phyloP scores from a whole-genome alignment of 1,284 basidiomycete species.

The Abortiporus biennis region DNA sequence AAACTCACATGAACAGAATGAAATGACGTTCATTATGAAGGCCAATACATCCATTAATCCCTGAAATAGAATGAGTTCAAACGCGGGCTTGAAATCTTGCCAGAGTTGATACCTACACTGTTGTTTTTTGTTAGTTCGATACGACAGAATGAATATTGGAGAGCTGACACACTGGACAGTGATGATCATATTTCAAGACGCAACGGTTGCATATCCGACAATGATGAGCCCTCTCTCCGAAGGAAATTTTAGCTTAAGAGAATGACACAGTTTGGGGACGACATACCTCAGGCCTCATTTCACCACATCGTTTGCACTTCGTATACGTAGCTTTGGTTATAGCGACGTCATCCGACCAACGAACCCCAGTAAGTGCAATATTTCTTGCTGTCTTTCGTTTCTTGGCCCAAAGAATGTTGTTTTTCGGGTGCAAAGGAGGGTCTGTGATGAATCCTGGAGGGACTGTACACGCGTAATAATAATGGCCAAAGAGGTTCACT shows the following conservation, averaged over 20 bases:
- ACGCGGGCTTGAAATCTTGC: slow-evolving; percentile 1
- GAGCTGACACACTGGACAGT: slow-evolving; percentile 83
- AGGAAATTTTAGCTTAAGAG: neutral
- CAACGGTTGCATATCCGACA: slow-evolving; percentile 92
- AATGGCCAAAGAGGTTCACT: slow-evolving; percentile 75
- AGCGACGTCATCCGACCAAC: slow-evolving; percentile 36
- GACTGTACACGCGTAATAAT: slow-evolving; percentile 79
- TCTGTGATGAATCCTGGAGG: slow-evolving; percentile 69
- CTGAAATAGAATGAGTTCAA: slow-evolving; percentile 32
- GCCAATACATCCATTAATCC: slow-evolving; percentile 98
- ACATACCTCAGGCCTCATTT: slow-evolving; percentile 79
- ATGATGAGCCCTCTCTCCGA: slow-evolving; percentile 84
- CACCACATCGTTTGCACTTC: slow-evolving; percentile 65
- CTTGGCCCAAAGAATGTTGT: slow-evolving; percentile 50
- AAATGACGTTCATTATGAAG: slow-evolving; percentile 96
- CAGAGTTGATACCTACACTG: too few species aligned
- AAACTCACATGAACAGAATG: slow-evolving; percentile 82
- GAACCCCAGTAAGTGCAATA: slow-evolving; percentile 28
- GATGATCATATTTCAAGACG: slow-evolving; percentile 92
- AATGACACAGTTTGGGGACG: neutral
- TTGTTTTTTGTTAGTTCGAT: too few species aligned
- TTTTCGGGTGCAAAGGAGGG: slow-evolving; percentile 32
- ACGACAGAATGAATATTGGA: too few species aligned
- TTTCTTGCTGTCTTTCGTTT: slow-evolving; percentile 20
- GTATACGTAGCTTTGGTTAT: slow-evolving; percentile 49